Evolutionary conservation across 352 stramenopile species (phyloP), one percentile per base, ranked within the genome.

Genomic region (Paralagenidium karlingii): DNA sequence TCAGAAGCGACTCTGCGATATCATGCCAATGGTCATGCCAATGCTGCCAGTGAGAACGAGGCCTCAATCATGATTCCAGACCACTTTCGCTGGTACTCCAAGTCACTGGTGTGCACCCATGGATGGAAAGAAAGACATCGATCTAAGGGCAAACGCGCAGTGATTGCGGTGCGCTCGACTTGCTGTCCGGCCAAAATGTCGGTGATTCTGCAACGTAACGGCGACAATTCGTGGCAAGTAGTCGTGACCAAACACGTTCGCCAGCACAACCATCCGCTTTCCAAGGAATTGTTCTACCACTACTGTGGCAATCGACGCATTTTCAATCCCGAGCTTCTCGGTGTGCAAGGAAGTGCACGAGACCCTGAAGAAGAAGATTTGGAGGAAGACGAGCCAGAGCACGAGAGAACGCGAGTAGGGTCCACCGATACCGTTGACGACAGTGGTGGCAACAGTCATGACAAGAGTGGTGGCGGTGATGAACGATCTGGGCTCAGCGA

Each of bases 81-180:
- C 41, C 58, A 50, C 24, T 77, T 59, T 44, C 60, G 65, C 34
- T 87, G 73, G 73, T 87, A 87, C 40, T 87, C 73, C 32, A 87
- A 87, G 57, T 82, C 73, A 24, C 58, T 87, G 25, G 79, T 80
- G 53, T 87, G 73, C 37, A 87, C 73, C 5, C 73, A 87, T 47
- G 73, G 73, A 5, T 87, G 73, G 73, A 84, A 84, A 45, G 55
- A 77, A 29, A 67, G 73, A 7, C 58, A 76, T 28, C 67, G 73
- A 16, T 65, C 69, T 6, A 77, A 47, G 20, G 69, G 73, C 0
- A 87, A 87, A 49, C 69, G 73, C n/a, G 56, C 63, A 3, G 62
- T 66, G 8, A 60, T 65, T 2, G 65, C 71, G 2, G 63, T 82
- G 12, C 61, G 73, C 2, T 82, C 68, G 8, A 87, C 73, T 0